Evolutionary conservation across 2,329 filamentous ascomycete genomes (phyloP).

Genomic region (Pseudogymnoascus sp.): DNA sequence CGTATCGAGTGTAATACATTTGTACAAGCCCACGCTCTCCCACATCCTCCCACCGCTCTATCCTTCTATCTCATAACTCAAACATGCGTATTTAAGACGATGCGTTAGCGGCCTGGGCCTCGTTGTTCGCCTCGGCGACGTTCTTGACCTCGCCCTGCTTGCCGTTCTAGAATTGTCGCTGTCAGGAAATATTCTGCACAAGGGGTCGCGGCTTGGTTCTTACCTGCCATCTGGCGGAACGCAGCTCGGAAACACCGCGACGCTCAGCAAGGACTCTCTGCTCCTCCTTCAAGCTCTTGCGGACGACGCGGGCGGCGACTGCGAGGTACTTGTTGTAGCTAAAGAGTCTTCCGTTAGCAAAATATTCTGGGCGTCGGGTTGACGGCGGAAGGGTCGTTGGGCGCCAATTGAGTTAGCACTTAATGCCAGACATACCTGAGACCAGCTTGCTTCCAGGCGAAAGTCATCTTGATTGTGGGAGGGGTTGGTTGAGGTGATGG

Average conservation of each 20-base stretch:
- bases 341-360: constrained; percentile 32
- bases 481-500: constrained; percentile 16
- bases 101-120: constrained; percentile 19
- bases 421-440: constrained; percentile 43
- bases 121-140: constrained; percentile 50
- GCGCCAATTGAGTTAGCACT: constrained; percentile 19
- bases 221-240: constrained; percentile 94
- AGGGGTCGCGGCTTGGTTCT: constrained; percentile 31
- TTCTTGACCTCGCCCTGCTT: constrained; percentile 84
- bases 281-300: constrained; percentile 94
- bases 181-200: constrained; percentile 17
- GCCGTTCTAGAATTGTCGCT: constrained; percentile 60
- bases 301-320: constrained; percentile 87
- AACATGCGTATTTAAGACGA: constrained; percentile 18
- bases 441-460: constrained; percentile 97
- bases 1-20: constrained; percentile 20
- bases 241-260: constrained; percentile 80
- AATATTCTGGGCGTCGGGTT: constrained; percentile 12
- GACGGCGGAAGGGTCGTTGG: background rate
- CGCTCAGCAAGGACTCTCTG: constrained; percentile 81
- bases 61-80: background rate
- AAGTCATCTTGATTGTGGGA: constrained; percentile 56
- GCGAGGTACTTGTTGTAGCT: constrained; percentile 99
- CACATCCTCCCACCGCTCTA: constrained; percentile 6
- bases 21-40: constrained; percentile 21